phyloP scores from a whole-genome alignment of 2,329 filamentous ascomycete species.

The Chrysosporium queenslandicum region DNA sequence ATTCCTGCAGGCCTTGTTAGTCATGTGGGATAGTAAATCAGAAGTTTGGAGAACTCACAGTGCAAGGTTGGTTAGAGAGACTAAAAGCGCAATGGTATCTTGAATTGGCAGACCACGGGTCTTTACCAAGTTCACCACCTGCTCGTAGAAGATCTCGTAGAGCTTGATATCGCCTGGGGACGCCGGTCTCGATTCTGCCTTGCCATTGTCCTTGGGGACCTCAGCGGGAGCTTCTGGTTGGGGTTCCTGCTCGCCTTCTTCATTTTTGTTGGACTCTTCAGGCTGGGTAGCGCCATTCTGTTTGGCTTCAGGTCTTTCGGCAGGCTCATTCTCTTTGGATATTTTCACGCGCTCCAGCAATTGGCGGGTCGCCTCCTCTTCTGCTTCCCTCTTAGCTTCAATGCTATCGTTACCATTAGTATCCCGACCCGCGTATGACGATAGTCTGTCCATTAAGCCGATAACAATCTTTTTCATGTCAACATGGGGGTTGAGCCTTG shows the following conservation, averaged over 20 bases:
- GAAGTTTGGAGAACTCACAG: conserved; percentile 42
- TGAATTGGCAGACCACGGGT: conserved; percentile 84
- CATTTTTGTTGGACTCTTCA: conserved; percentile 26
- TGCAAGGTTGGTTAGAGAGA: conserved; percentile 87
- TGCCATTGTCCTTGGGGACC: conserved; percentile 18
- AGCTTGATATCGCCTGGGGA: conserved; percentile 62
- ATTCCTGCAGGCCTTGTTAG: conserved; percentile 44
- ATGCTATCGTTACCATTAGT: conserved; percentile 59
- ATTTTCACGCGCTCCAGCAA: conserved; percentile 71
- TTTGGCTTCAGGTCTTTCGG: conserved; percentile 21
- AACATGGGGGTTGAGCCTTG: conserved; percentile 86
- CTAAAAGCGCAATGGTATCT: conserved; percentile 84
- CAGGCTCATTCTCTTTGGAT: conserved; percentile 22
- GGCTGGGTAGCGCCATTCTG: conserved; percentile 27
- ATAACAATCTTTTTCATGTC: conserved; percentile 98
- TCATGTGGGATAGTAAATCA: background rate
- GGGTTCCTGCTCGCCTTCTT: conserved; percentile 1
- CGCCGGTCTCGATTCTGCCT: conserved; percentile 33
- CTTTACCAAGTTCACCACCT: conserved; percentile 87
- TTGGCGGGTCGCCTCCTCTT: conserved; percentile 71
- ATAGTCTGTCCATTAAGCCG: conserved; percentile 91
- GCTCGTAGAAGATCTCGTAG: conserved; percentile 94
- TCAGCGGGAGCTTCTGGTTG: conserved; percentile 18
- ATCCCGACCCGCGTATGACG: conserved; percentile 87
- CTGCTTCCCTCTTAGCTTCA: conserved; percentile 63